Percentiles rank a stretch among this genome's conserved stretches.
Conservation (phyloP, 2,329 filamentous ascomycete species). For the Chalara sp. region DNA sequence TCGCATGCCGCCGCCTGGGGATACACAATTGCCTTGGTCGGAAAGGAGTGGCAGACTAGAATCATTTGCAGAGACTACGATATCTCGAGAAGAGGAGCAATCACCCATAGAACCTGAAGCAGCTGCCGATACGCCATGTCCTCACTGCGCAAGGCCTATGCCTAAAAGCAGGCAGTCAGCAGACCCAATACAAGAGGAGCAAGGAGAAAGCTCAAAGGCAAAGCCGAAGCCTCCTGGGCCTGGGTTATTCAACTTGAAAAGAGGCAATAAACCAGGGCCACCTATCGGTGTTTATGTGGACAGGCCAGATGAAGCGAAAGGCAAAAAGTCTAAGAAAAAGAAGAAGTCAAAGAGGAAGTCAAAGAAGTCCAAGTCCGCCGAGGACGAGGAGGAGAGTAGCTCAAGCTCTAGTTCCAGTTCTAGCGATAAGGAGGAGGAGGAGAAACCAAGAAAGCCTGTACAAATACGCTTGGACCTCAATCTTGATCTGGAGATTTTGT, state of each 20-base stretch:
- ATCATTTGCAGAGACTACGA: not conserved
- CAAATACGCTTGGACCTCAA: conserved; percentile 68
- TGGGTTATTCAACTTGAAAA: not conserved
- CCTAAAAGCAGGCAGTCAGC: not conserved
- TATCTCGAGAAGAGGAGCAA: not conserved
- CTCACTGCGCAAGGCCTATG: not conserved
- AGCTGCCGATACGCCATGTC: not conserved
- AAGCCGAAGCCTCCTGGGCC: not conserved
- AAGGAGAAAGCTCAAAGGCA: not conserved
- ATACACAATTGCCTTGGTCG: not conserved
- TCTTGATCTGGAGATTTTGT: conserved; percentile 70
- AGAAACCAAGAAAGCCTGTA: conserved; percentile 51
- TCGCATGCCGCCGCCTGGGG: not conserved
- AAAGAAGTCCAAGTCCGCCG: not conserved
- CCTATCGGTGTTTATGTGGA: conserved; percentile 16
- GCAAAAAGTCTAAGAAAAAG: conserved; percentile 6
- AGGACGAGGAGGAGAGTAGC: not conserved
- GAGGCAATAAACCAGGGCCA: not conserved
- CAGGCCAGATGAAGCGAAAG: conserved; percentile 5
- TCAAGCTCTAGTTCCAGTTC: not conserved
- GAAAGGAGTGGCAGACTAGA: not conserved
- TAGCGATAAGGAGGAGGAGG: conserved; percentile 35
- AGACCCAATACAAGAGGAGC: not conserved
- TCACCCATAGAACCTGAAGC: not conserved
- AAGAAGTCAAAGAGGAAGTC: conserved; percentile 13